A percentile compares a stretch with the other conserved stretches of the same genome.
These are phyloP conservation scores for Cydonia oblonga DNA, from an alignment of 331 rosid genomes.

Conservation along the genomic window DNA sequence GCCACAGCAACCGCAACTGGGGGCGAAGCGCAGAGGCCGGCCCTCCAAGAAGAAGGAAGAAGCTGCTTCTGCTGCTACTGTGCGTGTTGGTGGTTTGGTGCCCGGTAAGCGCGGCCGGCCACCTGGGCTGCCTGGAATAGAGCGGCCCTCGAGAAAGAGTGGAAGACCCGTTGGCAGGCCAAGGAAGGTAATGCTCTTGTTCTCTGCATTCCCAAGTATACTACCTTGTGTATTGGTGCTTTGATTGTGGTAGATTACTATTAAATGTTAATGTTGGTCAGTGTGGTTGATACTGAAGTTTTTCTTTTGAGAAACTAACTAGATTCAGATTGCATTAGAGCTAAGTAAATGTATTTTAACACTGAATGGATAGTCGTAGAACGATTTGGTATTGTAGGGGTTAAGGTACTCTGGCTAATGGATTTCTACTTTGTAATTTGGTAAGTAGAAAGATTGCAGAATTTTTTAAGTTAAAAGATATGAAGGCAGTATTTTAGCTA, in stretches of 20 bases:
- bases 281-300: neutral
- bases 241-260: too few species aligned
- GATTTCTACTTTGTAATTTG: neutral
- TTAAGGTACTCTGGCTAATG: neutral
- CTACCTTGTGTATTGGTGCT: neutral
- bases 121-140: slow-evolving; percentile 9
- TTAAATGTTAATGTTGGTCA: neutral
- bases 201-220: neutral
- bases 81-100: slow-evolving; percentile 6
- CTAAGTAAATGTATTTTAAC: neutral
- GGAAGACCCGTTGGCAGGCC: slow-evolving; percentile 78
- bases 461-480: neutral
- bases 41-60: slow-evolving; percentile 48
- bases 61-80: neutral
- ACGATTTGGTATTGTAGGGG: neutral
- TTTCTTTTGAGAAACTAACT: neutral
- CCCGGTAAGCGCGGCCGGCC: slow-evolving; percentile 27
- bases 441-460: neutral
- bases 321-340: neutral
- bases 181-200: slow-evolving; percentile 41
- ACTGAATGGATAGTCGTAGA: neutral
- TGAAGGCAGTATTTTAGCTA: neutral
- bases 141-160: neutral
- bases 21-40: slow-evolving; percentile 42
- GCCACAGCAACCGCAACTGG: neutral